Evolutionary conservation across 139 green algal genomes (phyloP).

Genomic region (Tetraselmis chui): DNA sequence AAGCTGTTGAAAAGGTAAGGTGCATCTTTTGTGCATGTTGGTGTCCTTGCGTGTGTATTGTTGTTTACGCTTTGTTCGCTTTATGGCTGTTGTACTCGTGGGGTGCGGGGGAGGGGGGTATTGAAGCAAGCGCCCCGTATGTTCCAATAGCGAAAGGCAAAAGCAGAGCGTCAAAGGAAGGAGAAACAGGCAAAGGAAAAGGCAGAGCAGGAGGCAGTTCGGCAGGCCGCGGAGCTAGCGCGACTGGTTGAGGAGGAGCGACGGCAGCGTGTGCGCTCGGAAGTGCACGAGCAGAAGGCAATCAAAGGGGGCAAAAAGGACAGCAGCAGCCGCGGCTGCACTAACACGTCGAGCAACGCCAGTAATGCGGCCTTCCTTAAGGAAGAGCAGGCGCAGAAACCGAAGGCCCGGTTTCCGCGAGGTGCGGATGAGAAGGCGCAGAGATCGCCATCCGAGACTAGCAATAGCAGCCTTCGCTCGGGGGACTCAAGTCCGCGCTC

Average conservation of each 20-base stretch:
- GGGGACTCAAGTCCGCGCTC: background rate
- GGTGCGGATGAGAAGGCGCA: too few relatives aligned
- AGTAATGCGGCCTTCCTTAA: too few relatives aligned
- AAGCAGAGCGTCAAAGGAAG: background rate
- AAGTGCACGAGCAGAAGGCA: background rate
- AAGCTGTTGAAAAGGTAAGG: background rate
- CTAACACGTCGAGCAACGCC: background rate
- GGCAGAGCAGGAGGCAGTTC: background rate
- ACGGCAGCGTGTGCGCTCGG: background rate
- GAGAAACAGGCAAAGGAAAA: background rate
- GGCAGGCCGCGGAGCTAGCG: background rate
- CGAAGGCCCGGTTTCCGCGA: too few relatives aligned
- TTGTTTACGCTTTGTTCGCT: too few relatives aligned
- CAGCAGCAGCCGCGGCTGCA: too few relatives aligned
- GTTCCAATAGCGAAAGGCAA: background rate
- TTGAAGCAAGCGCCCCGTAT: too few relatives aligned
- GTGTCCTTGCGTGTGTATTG: too few relatives aligned
- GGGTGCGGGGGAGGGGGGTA: too few relatives aligned
- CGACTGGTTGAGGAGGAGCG: background rate
- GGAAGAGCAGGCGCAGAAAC: too few relatives aligned
- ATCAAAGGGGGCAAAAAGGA: background rate
- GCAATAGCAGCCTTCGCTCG: background rate
- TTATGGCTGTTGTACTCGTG: too few relatives aligned
- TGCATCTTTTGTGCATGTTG: too few relatives aligned
- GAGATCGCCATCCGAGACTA: background rate